phyloP scores from a whole-genome alignment of 202 grass and related monocot species.

The Miscanthus sacchariflorus region DNA sequence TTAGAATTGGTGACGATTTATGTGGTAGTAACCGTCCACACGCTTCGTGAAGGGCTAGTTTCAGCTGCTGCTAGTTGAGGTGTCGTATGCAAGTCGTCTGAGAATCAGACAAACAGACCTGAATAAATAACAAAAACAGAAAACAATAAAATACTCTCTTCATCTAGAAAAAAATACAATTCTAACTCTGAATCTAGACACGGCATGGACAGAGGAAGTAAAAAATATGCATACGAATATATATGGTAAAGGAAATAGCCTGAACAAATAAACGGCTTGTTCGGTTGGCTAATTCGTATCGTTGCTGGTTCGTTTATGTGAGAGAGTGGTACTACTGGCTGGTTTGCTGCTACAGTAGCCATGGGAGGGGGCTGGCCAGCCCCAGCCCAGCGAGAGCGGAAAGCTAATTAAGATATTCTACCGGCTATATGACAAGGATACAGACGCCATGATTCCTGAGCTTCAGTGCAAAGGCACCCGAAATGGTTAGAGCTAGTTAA shows the following conservation, averaged over 20 bases:
- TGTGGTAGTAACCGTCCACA: neutral
- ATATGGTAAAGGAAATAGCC: neutral
- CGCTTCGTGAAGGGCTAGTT: neutral
- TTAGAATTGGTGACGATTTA: neutral
- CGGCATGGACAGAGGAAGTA: no score
- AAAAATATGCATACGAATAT: neutral
- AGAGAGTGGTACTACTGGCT: no score
- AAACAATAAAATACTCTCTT: neutral
- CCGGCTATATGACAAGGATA: neutral
- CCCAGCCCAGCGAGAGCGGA: no score
- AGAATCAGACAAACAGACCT: neutral
- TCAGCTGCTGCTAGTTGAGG: neutral
- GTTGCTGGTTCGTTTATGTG: no score
- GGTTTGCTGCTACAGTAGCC: no score
- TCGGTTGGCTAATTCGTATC: no score
- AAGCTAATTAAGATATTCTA: neutral
- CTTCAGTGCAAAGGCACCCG: no score
- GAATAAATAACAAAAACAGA: neutral
- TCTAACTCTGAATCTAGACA: no score
- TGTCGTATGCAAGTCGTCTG: neutral
- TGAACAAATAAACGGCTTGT: neutral
- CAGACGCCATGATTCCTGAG: neutral
- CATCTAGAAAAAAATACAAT: no score
- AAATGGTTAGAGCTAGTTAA: no score
- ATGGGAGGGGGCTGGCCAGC: no score